Evolutionary conservation across 2,329 filamentous ascomycete genomes (phyloP).

Genomic region (Colletotrichum brevisporum): DNA sequence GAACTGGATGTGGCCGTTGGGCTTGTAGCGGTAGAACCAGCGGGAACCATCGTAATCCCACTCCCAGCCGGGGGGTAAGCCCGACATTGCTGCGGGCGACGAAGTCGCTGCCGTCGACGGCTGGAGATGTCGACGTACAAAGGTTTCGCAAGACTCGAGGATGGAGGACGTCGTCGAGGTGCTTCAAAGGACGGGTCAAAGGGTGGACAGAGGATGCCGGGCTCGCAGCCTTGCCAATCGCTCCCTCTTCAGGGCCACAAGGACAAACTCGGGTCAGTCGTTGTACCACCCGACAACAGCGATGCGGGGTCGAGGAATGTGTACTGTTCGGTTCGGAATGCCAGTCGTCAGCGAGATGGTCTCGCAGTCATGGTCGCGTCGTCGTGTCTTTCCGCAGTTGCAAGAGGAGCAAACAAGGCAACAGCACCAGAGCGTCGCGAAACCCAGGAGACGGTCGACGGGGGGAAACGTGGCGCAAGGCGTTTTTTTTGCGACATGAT

Average conservation of each 20-base stretch:
- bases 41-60: slow-evolving; percentile 70
- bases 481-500: slow-evolving; percentile 36
- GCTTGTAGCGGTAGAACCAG: slow-evolving; percentile 71
- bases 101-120: not conserved
- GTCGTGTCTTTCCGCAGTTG: not conserved
- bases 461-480: slow-evolving; percentile 32
- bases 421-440: not conserved
- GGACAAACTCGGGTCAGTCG: not conserved
- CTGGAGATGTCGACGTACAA: not conserved
- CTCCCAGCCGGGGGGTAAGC: slow-evolving; percentile 69
- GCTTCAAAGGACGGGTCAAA: too few relatives aligned
- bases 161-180: not conserved
- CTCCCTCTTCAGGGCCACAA: not conserved
- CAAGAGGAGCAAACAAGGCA: not conserved
- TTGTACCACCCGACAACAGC: not conserved
- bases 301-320: slow-evolving; percentile 2
- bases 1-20: slow-evolving; percentile 68
- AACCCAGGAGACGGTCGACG: slow-evolving; percentile 1
- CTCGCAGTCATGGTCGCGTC: slow-evolving; percentile 7
- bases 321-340: slow-evolving; percentile 1
- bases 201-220: not conserved
- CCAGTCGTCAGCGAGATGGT: not conserved
- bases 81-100: slow-evolving; percentile 50
- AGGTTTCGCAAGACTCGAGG: not conserved
- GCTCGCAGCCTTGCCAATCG: not conserved